Percentiles rank a stretch among this genome's conserved stretches.
phyloP scores from a whole-genome alignment of 2,329 filamentous ascomycete genomes.

The Cladosporium sp. region DNA sequence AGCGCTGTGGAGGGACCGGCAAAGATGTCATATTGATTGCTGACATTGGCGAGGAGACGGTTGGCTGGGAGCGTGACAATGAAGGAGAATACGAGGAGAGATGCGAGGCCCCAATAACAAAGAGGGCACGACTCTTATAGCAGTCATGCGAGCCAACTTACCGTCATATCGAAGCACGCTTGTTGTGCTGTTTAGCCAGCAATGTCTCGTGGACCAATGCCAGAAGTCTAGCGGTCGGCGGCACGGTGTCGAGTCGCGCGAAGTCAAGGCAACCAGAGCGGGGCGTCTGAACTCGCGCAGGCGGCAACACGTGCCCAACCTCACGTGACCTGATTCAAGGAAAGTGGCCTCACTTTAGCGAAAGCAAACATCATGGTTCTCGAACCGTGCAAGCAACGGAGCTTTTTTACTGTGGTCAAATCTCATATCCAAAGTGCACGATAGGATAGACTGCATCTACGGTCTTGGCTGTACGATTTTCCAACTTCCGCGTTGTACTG shows the following conservation, averaged over 20 bases:
- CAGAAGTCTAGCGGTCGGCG: neutral
- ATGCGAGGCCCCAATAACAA: neutral
- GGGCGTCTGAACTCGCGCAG: neutral
- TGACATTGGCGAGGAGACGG: neutral
- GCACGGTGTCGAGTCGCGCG: neutral
- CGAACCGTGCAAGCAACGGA: too few relatives aligned
- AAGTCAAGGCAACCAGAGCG: constrained; percentile 4
- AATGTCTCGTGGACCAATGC: neutral
- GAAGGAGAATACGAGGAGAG: neutral
- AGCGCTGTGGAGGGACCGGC: constrained; percentile 38
- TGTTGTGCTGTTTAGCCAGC: neutral
- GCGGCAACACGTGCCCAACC: neutral
- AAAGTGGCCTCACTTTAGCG: too few relatives aligned
- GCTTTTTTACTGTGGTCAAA: too few relatives aligned
- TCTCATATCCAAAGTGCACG: too few relatives aligned
- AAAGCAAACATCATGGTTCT: too few relatives aligned
- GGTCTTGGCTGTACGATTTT: too few relatives aligned
- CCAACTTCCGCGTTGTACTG: too few relatives aligned
- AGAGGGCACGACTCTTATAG: neutral
- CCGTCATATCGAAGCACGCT: neutral
- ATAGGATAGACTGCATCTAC: too few relatives aligned
- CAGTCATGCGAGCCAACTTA: neutral
- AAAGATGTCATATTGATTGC: constrained; percentile 30
- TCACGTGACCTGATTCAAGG: too few relatives aligned
- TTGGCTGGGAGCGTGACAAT: neutral